Conservation (phyloP, 352 stramenopile species). For the Phytophthora nicotianae region DNA sequence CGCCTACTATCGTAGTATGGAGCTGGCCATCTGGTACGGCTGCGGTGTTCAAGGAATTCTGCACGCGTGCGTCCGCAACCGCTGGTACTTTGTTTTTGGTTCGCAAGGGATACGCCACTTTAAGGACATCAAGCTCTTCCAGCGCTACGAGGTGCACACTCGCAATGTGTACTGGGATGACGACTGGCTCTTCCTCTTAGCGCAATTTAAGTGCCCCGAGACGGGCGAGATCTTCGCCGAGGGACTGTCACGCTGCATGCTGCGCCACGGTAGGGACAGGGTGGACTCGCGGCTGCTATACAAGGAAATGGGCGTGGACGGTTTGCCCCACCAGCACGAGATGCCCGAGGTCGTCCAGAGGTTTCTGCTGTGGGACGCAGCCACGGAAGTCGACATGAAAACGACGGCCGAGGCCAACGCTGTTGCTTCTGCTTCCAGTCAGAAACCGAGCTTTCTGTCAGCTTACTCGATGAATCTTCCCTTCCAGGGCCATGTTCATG, state of each 20-base stretch:
- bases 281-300: slow-evolving; percentile 60
- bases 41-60: slow-evolving; percentile 67
- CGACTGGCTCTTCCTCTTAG: slow-evolving; percentile 71
- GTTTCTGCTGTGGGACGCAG: slow-evolving; percentile 66
- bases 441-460: slow-evolving; percentile 46
- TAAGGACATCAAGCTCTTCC: slow-evolving; percentile 56
- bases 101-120: slow-evolving; percentile 72
- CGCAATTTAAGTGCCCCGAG: slow-evolving; percentile 73
- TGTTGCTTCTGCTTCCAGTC: slow-evolving; percentile 29
- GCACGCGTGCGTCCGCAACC: slow-evolving; percentile 55
- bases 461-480: slow-evolving; percentile 75
- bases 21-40: slow-evolving; percentile 75
- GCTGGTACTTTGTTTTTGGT: slow-evolving; percentile 74
- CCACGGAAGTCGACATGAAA: slow-evolving; percentile 66
- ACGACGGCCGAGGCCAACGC: slow-evolving; percentile 40
- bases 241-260: slow-evolving; percentile 62
- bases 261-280: slow-evolving; percentile 56
- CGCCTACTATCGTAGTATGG: slow-evolving; percentile 76
- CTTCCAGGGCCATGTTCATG: slow-evolving; percentile 33
- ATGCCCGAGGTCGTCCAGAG: slow-evolving; percentile 55
- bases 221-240: slow-evolving; percentile 68
- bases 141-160: slow-evolving; percentile 70
- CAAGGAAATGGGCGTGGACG: slow-evolving; percentile 56
- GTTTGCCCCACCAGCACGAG: slow-evolving; percentile 42
- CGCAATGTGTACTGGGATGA: slow-evolving; percentile 77